Base-by-base conservation (phyloP, 441 rosid species). In the Gossypium davidsonii region DNA sequence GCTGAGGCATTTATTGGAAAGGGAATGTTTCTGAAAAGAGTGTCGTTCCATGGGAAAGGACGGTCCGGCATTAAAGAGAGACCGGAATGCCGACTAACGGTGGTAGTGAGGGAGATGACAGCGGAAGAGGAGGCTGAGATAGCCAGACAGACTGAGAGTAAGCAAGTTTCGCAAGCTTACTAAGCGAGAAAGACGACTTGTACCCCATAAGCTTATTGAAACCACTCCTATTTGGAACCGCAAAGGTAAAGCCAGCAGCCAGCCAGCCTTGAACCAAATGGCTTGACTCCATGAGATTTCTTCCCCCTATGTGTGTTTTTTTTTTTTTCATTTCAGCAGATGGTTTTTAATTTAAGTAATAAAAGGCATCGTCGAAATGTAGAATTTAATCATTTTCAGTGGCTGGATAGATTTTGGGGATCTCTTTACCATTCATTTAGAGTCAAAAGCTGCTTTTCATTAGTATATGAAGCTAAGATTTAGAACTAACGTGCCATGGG, bases 1-100 rank as follows among this genome's bases (percentile, higher is more conserved):
- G 97, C 97, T 2, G 97, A 94, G 85, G 97, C 98, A 25, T 94
- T 88, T 90, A 88, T 94, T 6, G 98, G 97, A 14, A 92, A 94
- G 84, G 98, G 99, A 28, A 79, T 83, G 20, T 87, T 56, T 70
- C 68, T 81, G 86, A 94, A 94, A 82, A 85, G 93, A 77, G 28
- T 87, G 63, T 66, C 86, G 21, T 84, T 82, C 78, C 97, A 94
- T 82, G 79, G 80, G 0, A 94, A 84, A 82, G 93, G 97, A 56
- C 81, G 76, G 77, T 11, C 66, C 25, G 96, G 98, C 72, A 12
- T 94, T 18, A 91, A 53, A 79, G 65, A 76, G 65, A 85, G 86
- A 77, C 91, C 92, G 0, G 88, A 84, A 74, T 89, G 96, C 71
- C 95, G 97, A 10, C 80, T 94, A 63, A 92, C 98, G 0, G 82